Base-by-base conservation (phyloP, 1,139 yeast genomes). In the Saccharomycopsis phalli region DNA sequence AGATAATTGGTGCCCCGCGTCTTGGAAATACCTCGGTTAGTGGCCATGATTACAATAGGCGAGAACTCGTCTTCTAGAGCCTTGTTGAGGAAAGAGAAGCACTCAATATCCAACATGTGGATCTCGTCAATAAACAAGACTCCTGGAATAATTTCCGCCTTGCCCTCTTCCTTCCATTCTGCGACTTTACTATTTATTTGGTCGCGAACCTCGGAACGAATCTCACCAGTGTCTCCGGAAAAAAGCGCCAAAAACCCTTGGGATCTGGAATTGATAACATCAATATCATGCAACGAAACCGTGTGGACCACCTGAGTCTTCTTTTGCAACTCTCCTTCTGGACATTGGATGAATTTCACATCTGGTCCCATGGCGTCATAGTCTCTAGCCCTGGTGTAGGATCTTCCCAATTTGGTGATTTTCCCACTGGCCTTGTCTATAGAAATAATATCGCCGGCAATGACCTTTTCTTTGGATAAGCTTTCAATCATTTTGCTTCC, bases 321-420 rank as follows among this genome's bases (percentile, higher is more conserved):
- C 56, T 84, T 83, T 64, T 93, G 98, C 56, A 93, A 71, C 67
- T 93, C 99, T 38, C 99, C 99, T 61, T 91, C 97, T 26, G 99
- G 99, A 59, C 96, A 86, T 61, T 91, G 96, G 38, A 93, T 95
- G 61, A 91, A 93, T 61, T 86, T 87, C 31, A 96, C 87, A 54
- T 93, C 97, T 35, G 96, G 94, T 4, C 98, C 97, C 96, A 91
- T 91, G 31, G 98, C 98, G 62, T 93, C 99, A 61, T 91, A 93
- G 62, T 93, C 98, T 57, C 98, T 73, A 3, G 97, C 94, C 52
- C 98, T 74, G 8, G 97, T 80, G 61, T 86, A 91, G 1, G 96
- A 87, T 59, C 95, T 78, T 46, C 99, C 99, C 49, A 93, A 70
- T 62, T 88, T 91, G 37, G 94, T 78, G 53, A 91, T 84, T 56